Evolutionary conservation across 202 grass and related monocot genomes (phyloP), one percentile per base, ranked within the genome.

Genomic region (Cymbopogon flexuosus): DNA sequence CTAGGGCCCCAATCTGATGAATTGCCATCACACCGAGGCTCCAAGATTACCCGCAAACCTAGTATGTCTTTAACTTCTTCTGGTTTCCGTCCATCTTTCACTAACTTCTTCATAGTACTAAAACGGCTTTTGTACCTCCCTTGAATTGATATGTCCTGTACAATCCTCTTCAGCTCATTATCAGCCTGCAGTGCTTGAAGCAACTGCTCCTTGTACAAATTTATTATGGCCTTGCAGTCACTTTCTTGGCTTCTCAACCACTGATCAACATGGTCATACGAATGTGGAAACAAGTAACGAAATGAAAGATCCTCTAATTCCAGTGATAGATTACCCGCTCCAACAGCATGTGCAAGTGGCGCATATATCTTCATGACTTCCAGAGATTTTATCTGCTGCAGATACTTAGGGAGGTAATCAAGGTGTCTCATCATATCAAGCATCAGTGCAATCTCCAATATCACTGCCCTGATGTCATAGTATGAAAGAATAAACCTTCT

Each of bases 311-410:
- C 92, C 68, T 97, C 94, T 30, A 97, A 21, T 80, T 97, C 92
- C 12, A 92, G 76, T 2, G 94, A 94, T 5, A 97, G 83, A 77
- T 91, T 80, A 81, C 92, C 86, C 4, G 86, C 84, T 78, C 92
- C 94, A 58, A 97, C 82, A 72, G 94, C 94, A 86, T 97, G 90
- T 30, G 92, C 94, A 59, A 97, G 86, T 69, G 92, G 94, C 23
- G 90, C 92, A 86, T 97, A 94, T 70, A 97, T 93, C 76, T 91
- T 94, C 78, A 97, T 86, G 40, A 97, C 92, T 85, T 97, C 94
- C 10, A 97, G 86, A 72, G 94, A 89, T 76, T 87, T 94, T 30
- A 86, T 90, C 68, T 42, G 82, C 80, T 91, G 92, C 10, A 86
- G 82, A 88, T 90, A 94, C 73, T 73, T 97, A 2, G 94, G 94